These are phyloP conservation scores for Aquilaria yunnanensis DNA, from an alignment of 345 rosid species.

Conservation along the genomic window DNA sequence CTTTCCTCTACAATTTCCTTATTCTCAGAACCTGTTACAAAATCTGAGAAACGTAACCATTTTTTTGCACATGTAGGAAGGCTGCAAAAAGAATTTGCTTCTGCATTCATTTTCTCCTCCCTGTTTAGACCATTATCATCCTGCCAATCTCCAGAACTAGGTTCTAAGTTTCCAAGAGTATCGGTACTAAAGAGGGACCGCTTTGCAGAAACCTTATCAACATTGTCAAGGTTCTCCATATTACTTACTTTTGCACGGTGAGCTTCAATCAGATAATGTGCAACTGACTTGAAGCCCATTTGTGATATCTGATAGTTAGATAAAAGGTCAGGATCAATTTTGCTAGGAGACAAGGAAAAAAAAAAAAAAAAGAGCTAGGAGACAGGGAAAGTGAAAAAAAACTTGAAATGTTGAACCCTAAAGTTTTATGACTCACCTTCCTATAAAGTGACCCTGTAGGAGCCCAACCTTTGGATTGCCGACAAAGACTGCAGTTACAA, in stretches of 20 bases:
- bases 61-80: constrained; percentile 31
- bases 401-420: not conserved
- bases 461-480: constrained; percentile 71
- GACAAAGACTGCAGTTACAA: constrained; percentile 92
- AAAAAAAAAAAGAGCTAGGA: not conserved
- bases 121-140: constrained; percentile 10
- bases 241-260: constrained; percentile 21
- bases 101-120: constrained; percentile 15
- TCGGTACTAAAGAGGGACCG: constrained; percentile 33
- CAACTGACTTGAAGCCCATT: constrained; percentile 87
- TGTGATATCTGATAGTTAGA: constrained; percentile 40
- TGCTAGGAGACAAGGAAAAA: not conserved
- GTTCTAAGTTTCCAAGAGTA: constrained; percentile 10
- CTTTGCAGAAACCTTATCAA: constrained; percentile 49
- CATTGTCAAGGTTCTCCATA: constrained; percentile 23
- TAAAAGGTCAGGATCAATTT: constrained; percentile 10
- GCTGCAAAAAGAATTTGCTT: constrained; percentile 9
- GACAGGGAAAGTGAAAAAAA: too few relatives aligned
- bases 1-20: constrained; percentile 7
- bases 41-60: constrained; percentile 25
- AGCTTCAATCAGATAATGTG: constrained; percentile 84
- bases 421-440: constrained; percentile 38
- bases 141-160: constrained; percentile 17
- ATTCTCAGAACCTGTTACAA: constrained; percentile 15
- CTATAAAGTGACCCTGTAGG: constrained; percentile 72